A percentile compares a stretch with the other conserved stretches of the same genome.
Conservation (phyloP, 129 eudicot species). For the Pseudognaphalium luteoalbum region DNA sequence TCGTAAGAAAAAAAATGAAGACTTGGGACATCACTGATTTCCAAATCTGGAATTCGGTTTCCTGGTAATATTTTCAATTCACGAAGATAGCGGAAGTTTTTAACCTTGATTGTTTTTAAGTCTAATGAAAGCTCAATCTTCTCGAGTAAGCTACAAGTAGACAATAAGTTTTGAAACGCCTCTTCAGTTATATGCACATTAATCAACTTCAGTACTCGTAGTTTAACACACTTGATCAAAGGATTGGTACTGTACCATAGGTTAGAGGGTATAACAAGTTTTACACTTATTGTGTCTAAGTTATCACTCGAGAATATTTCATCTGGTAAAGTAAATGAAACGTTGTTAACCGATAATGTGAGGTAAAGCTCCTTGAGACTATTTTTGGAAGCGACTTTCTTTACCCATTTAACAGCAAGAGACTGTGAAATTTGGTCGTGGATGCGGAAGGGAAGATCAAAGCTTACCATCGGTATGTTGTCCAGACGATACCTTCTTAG, state of each 20-base stretch:
- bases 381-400: neutral
- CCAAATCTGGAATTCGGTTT: neutral
- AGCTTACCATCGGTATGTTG: neutral
- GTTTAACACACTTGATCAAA: neutral
- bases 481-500: neutral
- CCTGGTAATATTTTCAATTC: neutral
- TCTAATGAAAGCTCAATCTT: neutral
- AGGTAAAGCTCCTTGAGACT: neutral
- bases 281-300: neutral
- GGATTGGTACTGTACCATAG: neutral
- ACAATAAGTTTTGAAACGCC: neutral
- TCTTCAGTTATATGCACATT: neutral
- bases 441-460: neutral
- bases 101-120: neutral
- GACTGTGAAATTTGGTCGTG: neutral
- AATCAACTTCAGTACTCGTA: neutral
- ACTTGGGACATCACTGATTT: slow-evolving; percentile 2
- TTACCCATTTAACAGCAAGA: neutral
- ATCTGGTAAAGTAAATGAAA: neutral
- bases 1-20: neutral
- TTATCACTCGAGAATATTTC: neutral
- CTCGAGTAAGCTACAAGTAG: slow-evolving; percentile 2
- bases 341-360: neutral
- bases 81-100: neutral
- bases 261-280: neutral